Evolutionary conservation across 2,329 filamentous ascomycete species (phyloP).

Genomic region (Mycosphaerella sp.): DNA sequence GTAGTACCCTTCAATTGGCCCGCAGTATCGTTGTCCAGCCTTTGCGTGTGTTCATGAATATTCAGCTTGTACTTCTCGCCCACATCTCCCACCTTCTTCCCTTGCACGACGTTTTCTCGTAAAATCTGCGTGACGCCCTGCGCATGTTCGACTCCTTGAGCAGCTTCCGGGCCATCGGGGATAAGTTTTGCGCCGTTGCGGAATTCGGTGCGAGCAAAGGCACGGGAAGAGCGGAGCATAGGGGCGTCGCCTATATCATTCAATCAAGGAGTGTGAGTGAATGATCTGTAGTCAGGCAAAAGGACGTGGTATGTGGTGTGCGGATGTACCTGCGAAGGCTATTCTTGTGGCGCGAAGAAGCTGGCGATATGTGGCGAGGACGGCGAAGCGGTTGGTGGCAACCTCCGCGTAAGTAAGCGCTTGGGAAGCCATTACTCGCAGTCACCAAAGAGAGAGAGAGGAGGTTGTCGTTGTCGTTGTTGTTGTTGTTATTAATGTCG

Average conservation of each 20-base stretch:
- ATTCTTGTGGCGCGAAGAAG: conserved; percentile 73
- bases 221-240: conserved; percentile 63
- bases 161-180: conserved; percentile 52
- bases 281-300: no score
- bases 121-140: conserved; percentile 76
- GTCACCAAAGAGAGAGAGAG: no score
- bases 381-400: conserved; percentile 47
- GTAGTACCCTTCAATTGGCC: conserved; percentile 52
- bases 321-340: conserved; percentile 67
- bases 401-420: conserved; percentile 19
- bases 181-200: conserved; percentile 57
- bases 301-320: no score
- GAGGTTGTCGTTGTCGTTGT: background rate
- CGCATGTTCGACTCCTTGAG: conserved; percentile 67
- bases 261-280: background rate
- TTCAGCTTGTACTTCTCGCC: conserved; percentile 54
- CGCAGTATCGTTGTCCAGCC: conserved; percentile 87
- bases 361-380: conserved; percentile 70
- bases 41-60: conserved; percentile 86
- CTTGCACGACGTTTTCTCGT: conserved; percentile 82
- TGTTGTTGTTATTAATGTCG: background rate
- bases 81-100: conserved; percentile 35
- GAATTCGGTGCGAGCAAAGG: conserved; percentile 69
- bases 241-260: conserved; percentile 58
- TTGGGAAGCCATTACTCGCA: conserved; percentile 9